These are phyloP conservation scores for Aspergillus udagawae DNA, from an alignment of 2,329 filamentous ascomycete species.

Conservation along the genomic window DNA sequence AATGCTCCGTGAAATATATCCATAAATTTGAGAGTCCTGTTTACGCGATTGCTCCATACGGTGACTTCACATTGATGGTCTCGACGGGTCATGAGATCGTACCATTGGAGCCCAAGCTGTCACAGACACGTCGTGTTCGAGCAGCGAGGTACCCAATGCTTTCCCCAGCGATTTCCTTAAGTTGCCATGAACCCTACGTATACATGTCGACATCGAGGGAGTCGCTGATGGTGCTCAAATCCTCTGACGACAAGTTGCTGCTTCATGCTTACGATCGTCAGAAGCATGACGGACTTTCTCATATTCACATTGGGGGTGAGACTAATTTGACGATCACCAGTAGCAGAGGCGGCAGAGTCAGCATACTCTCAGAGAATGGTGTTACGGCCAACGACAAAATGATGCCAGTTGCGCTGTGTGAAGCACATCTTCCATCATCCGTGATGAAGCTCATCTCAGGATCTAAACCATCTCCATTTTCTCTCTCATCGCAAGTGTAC, in stretches of 20 bases:
- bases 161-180: slow-evolving; percentile 50
- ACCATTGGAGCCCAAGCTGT: slow-evolving; percentile 41
- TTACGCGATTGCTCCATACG: slow-evolving; percentile 55
- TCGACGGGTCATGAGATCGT: slow-evolving; percentile 43
- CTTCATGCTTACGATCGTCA: slow-evolving; percentile 33
- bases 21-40: slow-evolving; percentile 36
- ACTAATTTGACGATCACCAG: slow-evolving; percentile 48
- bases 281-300: slow-evolving; percentile 30
- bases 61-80: slow-evolving; percentile 41
- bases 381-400: slow-evolving; percentile 27
- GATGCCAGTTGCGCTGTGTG: slow-evolving; percentile 25
- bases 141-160: slow-evolving; percentile 39
- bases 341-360: slow-evolving; percentile 50
- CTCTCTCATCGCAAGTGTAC: slow-evolving; percentile 42
- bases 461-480: slow-evolving; percentile 12
- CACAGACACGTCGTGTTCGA: slow-evolving; percentile 39
- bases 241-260: slow-evolving; percentile 32
- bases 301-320: slow-evolving; percentile 37
- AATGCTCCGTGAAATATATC: slow-evolving; percentile 34
- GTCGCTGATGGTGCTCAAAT: slow-evolving; percentile 48
- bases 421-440: slow-evolving; percentile 33
- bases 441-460: slow-evolving; percentile 26
- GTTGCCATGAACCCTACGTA: slow-evolving; percentile 44
- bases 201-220: slow-evolving; percentile 53
- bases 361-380: slow-evolving; percentile 30